Evolutionary conservation across 768 basidiomycete species (phyloP), one percentile per base, ranked within the genome.

Genomic region (Xanthoconium stramineum): DNA sequence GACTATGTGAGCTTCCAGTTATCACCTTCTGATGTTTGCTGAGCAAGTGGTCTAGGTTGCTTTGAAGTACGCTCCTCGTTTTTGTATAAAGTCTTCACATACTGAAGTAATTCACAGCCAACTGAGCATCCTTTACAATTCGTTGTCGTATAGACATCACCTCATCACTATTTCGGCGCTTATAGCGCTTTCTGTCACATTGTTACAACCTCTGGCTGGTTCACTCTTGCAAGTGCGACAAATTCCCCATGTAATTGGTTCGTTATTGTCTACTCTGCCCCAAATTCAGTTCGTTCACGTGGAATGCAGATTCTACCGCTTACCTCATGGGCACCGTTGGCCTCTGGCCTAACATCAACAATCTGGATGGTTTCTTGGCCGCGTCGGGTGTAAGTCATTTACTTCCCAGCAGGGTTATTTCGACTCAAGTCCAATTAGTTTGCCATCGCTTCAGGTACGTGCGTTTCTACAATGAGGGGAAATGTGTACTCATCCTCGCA

Each of bases 181-280:
- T 2, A 78, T 80, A 1, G 81, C 80, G 0, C 33, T 80, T 12
- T 62, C 69, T 29, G 75, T 79, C 11, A 72, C 78, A 50, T 50
- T 80, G 0, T 78, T 84, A 33, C 86, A 86, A 61, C 84, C 86
- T 5, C 66, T 89, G 5, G 80, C 86, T 61, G 71, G 69, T 58
- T 66, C 69, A 13, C 39, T 75, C n/a, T 65, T 75, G 47, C 60
- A 72, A 38, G 50, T 65, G 35, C 61, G 52, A 45, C 57, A 70
- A 39, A 59, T 65, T 36, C 43, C 65, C 46, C 39, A 65, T 35
- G 48, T 53, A 44, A 19, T 40, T 45, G 61, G 63, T 63, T 43
- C 6, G 60, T 17, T 32, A 17, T 29, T 42, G 17, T 11, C 4
- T 20, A 6, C 50, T 66, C 4, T 62, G 68, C 47, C 58, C 55